These are phyloP conservation scores for Bacidia rubella DNA, from an alignment of 495 filamentous ascomycete genomes.

Conservation along the genomic window DNA sequence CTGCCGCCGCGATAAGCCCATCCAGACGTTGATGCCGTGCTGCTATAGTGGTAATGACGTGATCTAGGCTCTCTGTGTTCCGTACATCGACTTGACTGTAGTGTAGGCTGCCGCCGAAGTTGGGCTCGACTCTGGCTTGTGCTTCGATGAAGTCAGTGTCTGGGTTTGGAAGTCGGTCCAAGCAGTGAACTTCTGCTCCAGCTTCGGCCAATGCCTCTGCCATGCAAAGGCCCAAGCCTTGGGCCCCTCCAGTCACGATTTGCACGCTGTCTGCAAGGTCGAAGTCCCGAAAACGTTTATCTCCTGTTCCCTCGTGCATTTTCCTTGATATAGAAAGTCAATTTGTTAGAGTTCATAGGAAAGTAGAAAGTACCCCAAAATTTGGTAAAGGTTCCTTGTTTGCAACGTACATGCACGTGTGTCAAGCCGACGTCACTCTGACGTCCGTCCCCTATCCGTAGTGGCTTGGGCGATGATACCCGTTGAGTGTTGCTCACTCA, in stretches of 20 bases:
- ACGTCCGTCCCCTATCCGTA: too few species aligned
- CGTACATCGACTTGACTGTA: conserved; percentile 54
- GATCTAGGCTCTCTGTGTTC: conserved; percentile 40
- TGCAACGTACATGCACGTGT: too few species aligned
- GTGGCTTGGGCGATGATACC: too few species aligned
- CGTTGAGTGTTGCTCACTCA: too few species aligned
- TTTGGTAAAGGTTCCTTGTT: too few species aligned
- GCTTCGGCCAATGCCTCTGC: conserved; percentile 40
- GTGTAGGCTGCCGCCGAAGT: too few species aligned
- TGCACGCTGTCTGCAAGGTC: conserved; percentile 44
- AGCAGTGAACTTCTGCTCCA: conserved; percentile 46
- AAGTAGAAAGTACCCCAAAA: too few species aligned
- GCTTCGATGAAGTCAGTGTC: conserved; percentile 34
- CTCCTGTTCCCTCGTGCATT: too few species aligned
- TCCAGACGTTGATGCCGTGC: conserved; percentile 45
- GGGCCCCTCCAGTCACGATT: conserved; percentile 48
- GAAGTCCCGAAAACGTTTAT: too few species aligned
- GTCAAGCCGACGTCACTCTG: too few species aligned
- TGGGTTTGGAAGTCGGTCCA: conserved; percentile 43
- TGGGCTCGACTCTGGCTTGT: conserved; percentile 36
- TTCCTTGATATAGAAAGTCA: too few species aligned
- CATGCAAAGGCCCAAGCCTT: conserved; percentile 51
- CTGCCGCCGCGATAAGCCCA: conserved; percentile 70
- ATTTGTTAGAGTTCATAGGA: too few species aligned
- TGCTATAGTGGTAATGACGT: conserved; percentile 40